phyloP scores from a whole-genome alignment of 495 filamentous ascomycete genomes.

The Xylaria longipes region DNA sequence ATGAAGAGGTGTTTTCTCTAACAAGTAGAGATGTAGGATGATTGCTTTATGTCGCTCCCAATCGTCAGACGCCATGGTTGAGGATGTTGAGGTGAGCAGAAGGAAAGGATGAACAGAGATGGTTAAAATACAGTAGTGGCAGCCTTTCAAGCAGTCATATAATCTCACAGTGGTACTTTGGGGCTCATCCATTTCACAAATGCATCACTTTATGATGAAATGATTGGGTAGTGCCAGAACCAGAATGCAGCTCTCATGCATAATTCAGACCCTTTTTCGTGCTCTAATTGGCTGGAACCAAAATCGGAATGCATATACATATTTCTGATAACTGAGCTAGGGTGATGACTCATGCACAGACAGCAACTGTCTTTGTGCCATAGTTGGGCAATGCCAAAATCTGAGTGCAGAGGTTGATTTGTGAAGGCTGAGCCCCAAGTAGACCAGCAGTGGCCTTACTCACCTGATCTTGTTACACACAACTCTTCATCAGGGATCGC shows the following conservation, averaged over 20 bases:
- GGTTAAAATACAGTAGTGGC: not conserved
- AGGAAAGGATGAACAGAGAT: not conserved
- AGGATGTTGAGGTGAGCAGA: not conserved
- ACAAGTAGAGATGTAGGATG: not conserved
- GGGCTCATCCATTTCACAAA: not conserved
- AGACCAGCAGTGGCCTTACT: not conserved
- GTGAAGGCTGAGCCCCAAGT: not conserved
- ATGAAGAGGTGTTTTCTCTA: not conserved
- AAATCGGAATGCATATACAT: not conserved
- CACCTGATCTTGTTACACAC: not conserved
- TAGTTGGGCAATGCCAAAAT: conserved; percentile 1
- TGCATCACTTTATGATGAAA: not conserved
- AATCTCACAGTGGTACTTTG: not conserved
- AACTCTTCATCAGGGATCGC: not conserved
- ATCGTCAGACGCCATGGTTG: conserved; percentile 3
- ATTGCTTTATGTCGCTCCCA: conserved; percentile 15
- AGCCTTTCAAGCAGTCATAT: not conserved
- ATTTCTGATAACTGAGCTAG: not conserved
- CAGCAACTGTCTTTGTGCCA: no score
- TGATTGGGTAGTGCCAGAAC: conserved; percentile 2
- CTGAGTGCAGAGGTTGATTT: not conserved
- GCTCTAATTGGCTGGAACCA: not conserved
- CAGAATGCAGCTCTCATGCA: not conserved
- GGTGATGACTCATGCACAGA: not conserved
- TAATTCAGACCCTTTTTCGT: not conserved